These are phyloP conservation scores for Raphidocelis subcapitata DNA, from an alignment of 139 green algal species.

Conservation along the genomic window DNA sequence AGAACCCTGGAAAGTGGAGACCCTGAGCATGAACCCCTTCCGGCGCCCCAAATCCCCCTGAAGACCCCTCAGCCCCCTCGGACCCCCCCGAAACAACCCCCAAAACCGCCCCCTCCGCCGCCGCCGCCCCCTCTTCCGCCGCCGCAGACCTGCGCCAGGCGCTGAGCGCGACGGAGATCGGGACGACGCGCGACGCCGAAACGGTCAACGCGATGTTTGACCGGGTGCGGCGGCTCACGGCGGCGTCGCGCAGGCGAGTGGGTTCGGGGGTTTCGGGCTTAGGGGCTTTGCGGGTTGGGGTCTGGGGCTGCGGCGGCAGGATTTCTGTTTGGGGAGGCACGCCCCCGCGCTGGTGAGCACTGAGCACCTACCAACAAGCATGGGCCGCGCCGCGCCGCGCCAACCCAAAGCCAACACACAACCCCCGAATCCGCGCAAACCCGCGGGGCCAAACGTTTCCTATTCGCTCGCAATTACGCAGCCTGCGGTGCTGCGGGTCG, in stretches of 20 bases:
- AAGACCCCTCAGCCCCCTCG: neutral
- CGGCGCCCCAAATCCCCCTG: no score
- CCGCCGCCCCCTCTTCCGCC: slow-evolving; percentile 6
- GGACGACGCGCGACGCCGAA: slow-evolving; percentile 61
- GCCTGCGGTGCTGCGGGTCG: slow-evolving; percentile 84
- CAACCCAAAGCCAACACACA: no score
- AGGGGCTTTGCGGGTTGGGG: neutral
- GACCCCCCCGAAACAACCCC: neutral
- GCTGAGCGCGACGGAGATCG: slow-evolving; percentile 85
- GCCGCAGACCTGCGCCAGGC: slow-evolving; percentile 55
- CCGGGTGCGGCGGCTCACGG: slow-evolving; percentile 54
- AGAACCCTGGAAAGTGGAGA: no score
- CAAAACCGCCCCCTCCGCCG: no score
- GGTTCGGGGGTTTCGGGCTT: neutral
- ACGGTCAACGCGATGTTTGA: slow-evolving; percentile 76
- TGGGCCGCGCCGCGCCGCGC: no score
- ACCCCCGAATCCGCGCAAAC: no score
- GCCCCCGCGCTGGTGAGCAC: no score
- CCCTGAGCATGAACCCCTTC: no score
- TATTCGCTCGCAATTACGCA: slow-evolving; percentile 27
- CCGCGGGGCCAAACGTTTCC: no score
- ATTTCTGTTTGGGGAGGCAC: no score
- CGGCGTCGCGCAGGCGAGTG: slow-evolving; percentile 25
- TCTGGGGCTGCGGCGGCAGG: no score
- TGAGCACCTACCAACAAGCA: no score